These are phyloP conservation scores for Eragrostis tef DNA, from an alignment of 202 grass and related monocot species.

Conservation along the genomic window DNA sequence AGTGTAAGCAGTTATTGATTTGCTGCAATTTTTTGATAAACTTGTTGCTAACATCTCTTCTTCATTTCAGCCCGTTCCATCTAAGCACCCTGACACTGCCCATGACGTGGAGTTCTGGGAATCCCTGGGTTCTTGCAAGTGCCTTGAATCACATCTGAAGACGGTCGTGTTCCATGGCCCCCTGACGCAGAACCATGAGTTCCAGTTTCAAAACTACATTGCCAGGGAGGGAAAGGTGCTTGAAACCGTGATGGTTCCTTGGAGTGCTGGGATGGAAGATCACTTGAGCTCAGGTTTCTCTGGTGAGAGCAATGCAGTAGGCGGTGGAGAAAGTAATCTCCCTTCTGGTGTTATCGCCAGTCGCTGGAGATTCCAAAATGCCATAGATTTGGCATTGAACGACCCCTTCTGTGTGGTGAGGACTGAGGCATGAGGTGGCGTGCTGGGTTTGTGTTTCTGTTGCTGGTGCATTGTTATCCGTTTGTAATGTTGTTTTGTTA, in stretches of 20 bases:
- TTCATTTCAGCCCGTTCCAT: conserved; percentile 31
- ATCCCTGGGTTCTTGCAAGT: conserved; percentile 18
- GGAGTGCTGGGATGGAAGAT: background rate
- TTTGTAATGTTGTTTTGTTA: background rate
- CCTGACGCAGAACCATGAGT: background rate
- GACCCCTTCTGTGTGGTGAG: conserved; percentile 22
- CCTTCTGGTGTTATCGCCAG: background rate
- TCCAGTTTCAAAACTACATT: conserved; percentile 8
- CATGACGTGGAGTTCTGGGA: conserved; percentile 27
- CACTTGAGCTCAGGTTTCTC: background rate
- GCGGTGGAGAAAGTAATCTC: background rate
- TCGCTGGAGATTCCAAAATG: conserved; percentile 34
- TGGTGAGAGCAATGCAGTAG: background rate
- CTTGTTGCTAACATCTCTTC: background rate
- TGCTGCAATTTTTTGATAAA: background rate
- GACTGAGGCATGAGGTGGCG: conserved; percentile 1
- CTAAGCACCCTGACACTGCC: background rate
- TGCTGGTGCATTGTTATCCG: background rate
- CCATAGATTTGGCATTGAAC: conserved; percentile 20
- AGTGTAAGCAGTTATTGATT: background rate
- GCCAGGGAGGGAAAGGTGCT: conserved; percentile 17
- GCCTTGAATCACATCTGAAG: conserved; percentile 43
- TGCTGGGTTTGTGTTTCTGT: background rate
- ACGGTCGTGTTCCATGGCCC: conserved; percentile 20
- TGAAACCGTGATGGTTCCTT: conserved; percentile 13